These are phyloP conservation scores for Paraleonurus japonicus DNA, from an alignment of 257 asterid genomes.

Conservation along the genomic window DNA sequence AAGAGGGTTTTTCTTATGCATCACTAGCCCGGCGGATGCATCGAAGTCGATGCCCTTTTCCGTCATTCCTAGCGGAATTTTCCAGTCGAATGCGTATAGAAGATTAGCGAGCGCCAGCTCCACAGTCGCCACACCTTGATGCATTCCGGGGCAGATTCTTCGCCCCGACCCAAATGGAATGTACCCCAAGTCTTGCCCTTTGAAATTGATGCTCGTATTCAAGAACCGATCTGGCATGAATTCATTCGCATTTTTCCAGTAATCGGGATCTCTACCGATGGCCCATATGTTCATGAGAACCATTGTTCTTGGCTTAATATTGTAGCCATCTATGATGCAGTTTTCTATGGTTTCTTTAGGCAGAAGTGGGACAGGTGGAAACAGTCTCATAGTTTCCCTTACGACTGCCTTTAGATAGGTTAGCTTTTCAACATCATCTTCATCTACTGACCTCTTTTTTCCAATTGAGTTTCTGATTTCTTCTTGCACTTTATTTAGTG, in stretches of 20 bases:
- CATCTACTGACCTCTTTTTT: neutral
- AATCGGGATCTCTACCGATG: conserved; percentile 10
- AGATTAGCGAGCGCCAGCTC: conserved; percentile 17
- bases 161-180: conserved; percentile 13
- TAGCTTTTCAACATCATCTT: conserved; percentile 14
- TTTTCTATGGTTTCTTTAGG: neutral
- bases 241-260: neutral
- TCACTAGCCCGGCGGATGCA: neutral
- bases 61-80: neutral
- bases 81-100: conserved; percentile 6
- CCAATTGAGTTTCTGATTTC: neutral
- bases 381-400: neutral
- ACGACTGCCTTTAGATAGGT: conserved; percentile 4
- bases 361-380: neutral
- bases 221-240: conserved; percentile 13
- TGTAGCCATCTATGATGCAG: conserved; percentile 9
- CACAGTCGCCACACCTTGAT: neutral
- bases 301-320: neutral
- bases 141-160: neutral
- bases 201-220: neutral
- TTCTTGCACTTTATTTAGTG: neutral
- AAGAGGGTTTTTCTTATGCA: conserved; percentile 9
- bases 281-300: conserved; percentile 10
- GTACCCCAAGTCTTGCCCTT: conserved; percentile 9
- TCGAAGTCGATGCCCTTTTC: neutral